Evolutionary conservation across 2,329 filamentous ascomycete genomes (phyloP), one percentile per base, ranked within the genome.

Genomic region (Hirsutella thompsonii): DNA sequence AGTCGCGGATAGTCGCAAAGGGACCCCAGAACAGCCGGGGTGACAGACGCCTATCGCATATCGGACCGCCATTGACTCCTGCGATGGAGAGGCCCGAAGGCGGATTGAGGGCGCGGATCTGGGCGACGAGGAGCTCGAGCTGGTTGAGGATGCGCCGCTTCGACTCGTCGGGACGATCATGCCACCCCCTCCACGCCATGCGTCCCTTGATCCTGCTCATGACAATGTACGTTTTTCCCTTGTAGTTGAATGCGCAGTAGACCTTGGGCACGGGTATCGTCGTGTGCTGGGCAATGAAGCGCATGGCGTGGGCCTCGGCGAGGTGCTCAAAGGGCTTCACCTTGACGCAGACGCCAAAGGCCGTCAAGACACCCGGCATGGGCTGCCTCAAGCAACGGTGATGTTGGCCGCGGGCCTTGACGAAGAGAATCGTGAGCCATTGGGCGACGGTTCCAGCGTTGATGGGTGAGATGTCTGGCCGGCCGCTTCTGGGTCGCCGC

Each of bases 161-260:
- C 6, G 48, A 51, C 3, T 42, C 30, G 1, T 44, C 41, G 0
- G 51, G 44, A 1, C 35, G 38, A 10, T 20, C 46, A 5, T 5
- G 34, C 29, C 33, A 20, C 38, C 49, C 50, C 51, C 10, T 23
- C 0, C 47, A 37, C 1, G 58, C 33, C 5, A 29, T 11, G 8
- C 41, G 19, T 10, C 58, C 59, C 1, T 46, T 44, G 5, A 61
- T 47, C 2, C 53, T 46, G 34, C 58, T 52, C 67, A 41, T 41
- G 16, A 44, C 42, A 19, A 44, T 43, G 32, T 46, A 46, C 4
- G 40, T 33, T 2, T 16, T 13, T 8, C 39, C 36, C 11, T 38
- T 32, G n/a, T 38, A 35, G 16, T 39, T 19, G n/a, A 45, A 45
- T 0, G 50, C 46, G 20, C 42, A 49, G 39, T 52, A 33, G 1